These are phyloP conservation scores for Pyrus betulifolia DNA, from an alignment of 306 rosid genomes.

Conservation along the genomic window DNA sequence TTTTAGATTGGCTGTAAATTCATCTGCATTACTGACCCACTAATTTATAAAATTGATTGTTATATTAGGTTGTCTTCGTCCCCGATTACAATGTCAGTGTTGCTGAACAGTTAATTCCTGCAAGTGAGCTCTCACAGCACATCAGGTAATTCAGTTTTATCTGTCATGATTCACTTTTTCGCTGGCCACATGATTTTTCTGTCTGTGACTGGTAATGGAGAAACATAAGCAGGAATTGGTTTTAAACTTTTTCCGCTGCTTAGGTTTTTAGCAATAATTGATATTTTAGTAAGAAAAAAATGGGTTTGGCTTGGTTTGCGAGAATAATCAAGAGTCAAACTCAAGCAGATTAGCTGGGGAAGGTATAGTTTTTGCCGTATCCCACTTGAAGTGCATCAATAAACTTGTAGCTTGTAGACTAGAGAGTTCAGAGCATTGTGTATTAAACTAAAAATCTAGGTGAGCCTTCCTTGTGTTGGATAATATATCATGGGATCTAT, in stretches of 20 bases:
- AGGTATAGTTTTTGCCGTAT: too few species aligned
- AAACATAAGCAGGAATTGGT: background rate
- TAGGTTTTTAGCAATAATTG: background rate
- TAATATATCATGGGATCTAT: background rate
- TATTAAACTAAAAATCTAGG: too few species aligned
- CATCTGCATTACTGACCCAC: background rate
- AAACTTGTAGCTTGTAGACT: background rate
- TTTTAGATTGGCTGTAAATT: background rate
- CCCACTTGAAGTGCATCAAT: too few species aligned
- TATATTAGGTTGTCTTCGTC: conserved; percentile 72
- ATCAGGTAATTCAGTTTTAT: conserved; percentile 52
- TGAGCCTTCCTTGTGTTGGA: background rate
- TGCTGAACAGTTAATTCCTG: conserved; percentile 91
- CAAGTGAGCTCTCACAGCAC: conserved; percentile 96
- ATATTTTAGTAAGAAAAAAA: background rate
- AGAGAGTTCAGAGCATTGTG: background rate
- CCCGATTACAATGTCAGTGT: conserved; percentile 97
- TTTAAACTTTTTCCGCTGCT: background rate
- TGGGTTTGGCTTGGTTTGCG: background rate
- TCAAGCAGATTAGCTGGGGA: background rate
- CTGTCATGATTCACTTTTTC: background rate
- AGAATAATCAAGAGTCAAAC: background rate
- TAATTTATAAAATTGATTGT: background rate
- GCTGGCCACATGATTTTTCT: background rate
- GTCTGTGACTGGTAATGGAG: background rate